Percentiles rank a stretch among this genome's conserved stretches.
Evolutionary conservation across 192 early-diverging fungal genomes (phyloP).

Genomic region (Chytriomyces sp.): DNA sequence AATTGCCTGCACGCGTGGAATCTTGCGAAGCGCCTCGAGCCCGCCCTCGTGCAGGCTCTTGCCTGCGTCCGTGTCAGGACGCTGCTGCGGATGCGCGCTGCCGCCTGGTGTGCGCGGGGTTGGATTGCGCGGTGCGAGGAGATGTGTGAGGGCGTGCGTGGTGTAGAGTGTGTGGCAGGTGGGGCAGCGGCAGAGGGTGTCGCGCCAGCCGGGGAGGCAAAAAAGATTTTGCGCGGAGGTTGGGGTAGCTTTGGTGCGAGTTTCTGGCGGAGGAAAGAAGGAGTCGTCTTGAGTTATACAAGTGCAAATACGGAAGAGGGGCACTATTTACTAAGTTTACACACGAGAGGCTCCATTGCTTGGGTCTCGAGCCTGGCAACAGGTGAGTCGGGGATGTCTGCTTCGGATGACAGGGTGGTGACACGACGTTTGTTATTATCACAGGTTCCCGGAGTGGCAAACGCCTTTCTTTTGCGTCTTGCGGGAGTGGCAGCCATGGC

Average conservation of each 20-base stretch:
- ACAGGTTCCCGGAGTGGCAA: no score
- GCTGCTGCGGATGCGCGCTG: background rate
- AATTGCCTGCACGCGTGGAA: constrained; percentile 75
- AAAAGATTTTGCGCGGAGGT: constrained; percentile 57
- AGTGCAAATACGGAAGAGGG: no score
- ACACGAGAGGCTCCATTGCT: background rate
- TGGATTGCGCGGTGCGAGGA: background rate
- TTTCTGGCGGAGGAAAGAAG: background rate
- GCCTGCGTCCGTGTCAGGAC: constrained; percentile 66
- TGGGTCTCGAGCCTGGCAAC: no score
- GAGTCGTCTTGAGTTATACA: no score
- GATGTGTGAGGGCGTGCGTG: constrained; percentile 53
- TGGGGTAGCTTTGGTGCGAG: background rate
- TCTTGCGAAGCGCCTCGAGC: constrained; percentile 68
- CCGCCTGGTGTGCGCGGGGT: background rate
- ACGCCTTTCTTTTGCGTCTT: background rate
- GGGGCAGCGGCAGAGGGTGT: constrained; percentile 70
- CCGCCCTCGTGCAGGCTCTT: constrained; percentile 77
- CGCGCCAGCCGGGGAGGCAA: constrained; percentile 72
- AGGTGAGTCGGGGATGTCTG: no score
- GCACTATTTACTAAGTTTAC: constrained; percentile 9
- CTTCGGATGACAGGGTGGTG: background rate
- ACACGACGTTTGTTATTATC: no score
- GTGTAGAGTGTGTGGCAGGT: constrained; percentile 47
- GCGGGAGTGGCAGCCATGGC: background rate